Conservation (phyloP, 345 rosid genomes). For the Rhodamnia argentea region DNA sequence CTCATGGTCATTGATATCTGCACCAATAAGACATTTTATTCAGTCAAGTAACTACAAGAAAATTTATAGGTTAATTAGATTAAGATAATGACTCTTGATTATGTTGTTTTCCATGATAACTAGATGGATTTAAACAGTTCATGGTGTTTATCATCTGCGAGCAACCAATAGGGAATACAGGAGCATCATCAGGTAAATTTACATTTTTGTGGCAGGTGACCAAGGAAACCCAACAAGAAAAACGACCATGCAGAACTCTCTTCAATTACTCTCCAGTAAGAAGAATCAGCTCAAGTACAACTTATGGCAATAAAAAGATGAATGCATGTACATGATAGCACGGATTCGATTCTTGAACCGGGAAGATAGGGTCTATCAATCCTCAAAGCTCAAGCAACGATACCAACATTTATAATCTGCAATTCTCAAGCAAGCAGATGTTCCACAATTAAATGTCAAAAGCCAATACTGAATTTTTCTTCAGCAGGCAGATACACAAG, state of each 20-base stretch:
- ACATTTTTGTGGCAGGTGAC: not conserved
- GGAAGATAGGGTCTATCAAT: not conserved
- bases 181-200: not conserved
- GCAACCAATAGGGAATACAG: not conserved
- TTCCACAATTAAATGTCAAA: not conserved
- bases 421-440: not conserved
- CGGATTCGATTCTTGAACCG: not conserved
- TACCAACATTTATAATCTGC: not conserved
- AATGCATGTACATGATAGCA: not conserved
- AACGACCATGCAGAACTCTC: not conserved
- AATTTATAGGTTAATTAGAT: not conserved
- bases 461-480: not conserved
- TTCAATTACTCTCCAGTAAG: not conserved
- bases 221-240: not conserved
- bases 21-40: conserved; percentile 24
- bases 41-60: not conserved
- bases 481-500: not conserved
- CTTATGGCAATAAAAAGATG: not conserved
- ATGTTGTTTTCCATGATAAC: not conserved
- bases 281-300: not conserved
- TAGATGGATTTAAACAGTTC: not conserved
- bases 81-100: not conserved
- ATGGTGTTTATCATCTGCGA: not conserved
- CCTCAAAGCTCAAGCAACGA: not conserved
- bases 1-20: conserved; percentile 31